These are phyloP conservation scores for Termitomyces sp. DNA, from an alignment of 768 basidiomycete species.

Conservation along the genomic window DNA sequence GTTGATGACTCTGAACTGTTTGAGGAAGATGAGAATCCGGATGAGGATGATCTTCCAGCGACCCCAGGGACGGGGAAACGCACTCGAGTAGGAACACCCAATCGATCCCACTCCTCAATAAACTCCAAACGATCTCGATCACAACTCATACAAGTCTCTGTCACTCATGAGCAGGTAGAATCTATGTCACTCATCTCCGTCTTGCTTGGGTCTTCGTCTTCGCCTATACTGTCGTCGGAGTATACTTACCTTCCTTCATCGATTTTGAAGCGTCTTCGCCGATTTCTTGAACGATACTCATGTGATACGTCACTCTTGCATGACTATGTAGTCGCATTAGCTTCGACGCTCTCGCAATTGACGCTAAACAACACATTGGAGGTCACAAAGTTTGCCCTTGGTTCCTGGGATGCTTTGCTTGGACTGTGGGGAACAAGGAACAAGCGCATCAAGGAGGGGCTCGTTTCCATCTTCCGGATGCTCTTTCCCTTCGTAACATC, in stretches of 20 bases:
- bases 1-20: conserved; percentile 30
- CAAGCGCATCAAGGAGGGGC: conserved; percentile 67
- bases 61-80: conserved; percentile 37
- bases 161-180: conserved; percentile 63
- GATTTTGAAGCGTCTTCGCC: conserved; percentile 44
- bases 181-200: conserved; percentile 58
- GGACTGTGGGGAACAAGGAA: conserved; percentile 77
- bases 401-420: conserved; percentile 60
- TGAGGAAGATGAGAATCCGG: conserved; percentile 21
- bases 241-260: conserved; percentile 35
- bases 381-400: conserved; percentile 54
- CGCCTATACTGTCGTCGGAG: conserved; percentile 47
- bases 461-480: conserved; percentile 65
- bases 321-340: conserved; percentile 65
- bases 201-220: conserved; percentile 50
- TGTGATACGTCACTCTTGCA: conserved; percentile 75
- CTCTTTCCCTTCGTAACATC: conserved; percentile 68
- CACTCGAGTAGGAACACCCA: conserved; percentile 18
- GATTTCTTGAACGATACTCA: conserved; percentile 62
- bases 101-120: conserved; percentile 12
- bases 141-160: conserved; percentile 16
- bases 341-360: conserved; percentile 66
- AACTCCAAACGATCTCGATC: conserved; percentile 13
- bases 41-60: conserved; percentile 17
- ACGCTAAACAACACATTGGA: conserved; percentile 65